Evolutionary conservation across 176 grass and related monocot species (phyloP), one percentile per base, ranked within the genome.

Genomic region (Hsuehochloa calcarea): DNA sequence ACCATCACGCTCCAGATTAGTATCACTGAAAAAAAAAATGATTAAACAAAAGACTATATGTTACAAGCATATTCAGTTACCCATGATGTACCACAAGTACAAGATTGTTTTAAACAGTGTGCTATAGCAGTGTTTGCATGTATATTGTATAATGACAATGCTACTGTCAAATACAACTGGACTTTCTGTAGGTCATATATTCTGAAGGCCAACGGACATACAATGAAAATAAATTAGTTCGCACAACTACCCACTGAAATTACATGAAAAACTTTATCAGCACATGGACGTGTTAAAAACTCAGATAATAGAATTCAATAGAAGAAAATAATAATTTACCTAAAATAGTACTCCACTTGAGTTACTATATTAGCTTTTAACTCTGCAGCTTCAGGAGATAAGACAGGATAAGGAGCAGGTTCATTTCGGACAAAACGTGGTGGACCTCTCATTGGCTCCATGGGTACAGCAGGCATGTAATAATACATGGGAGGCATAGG

Each of bases 311-410:
- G 54, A 86, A 79, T 54, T 55, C 10, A 81, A 71, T 2, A 81
- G 43, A 85, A 58, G 16, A 72, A 26, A 75, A 71, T 14, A 79
- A 64, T 14, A 78, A 71, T 20, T 82, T 84, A 90, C 93, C 90
- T 92, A 82, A 95, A 92, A 81, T 95, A 92, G 65, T 92, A 95
- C 72, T 92, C 93, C 49, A 95, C 89, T 87, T 90, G 93, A 56
- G 74, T 52, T 56, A 87, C 77, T 89, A 95, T 87, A 25, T 89
- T 90, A 89, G 85, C 69, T 87, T 86, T 90, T 75, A 95, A 88
- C 51, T 88, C 86, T 34, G 19, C 61, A 23, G 6, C 71, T 80
- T 92, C 84, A 43, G 88, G 69, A 64, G 85, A 82, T 58, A 87
- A 68, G 75, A 86, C 80, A 68, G 88, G 76, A 79, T 78, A 29